These are phyloP conservation scores for Pseudohalonectria lignicola DNA, from an alignment of 2,329 filamentous ascomycete species.

Conservation along the genomic window DNA sequence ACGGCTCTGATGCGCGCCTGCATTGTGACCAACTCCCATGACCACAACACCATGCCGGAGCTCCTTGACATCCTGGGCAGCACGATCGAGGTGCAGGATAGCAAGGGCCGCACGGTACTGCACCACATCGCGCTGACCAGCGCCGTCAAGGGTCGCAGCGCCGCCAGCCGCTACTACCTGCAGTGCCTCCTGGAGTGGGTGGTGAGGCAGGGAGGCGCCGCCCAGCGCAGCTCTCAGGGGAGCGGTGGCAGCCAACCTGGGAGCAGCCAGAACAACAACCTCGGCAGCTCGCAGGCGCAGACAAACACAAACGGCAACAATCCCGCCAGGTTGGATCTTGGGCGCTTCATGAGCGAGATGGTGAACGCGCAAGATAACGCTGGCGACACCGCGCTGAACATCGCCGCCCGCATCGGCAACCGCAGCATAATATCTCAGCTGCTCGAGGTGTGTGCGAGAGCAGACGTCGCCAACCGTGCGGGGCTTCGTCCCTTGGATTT, in stretches of 20 bases:
- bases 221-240: not conserved
- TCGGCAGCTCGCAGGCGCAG: constrained; percentile 6
- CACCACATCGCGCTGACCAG: constrained; percentile 96
- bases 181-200: constrained; percentile 92
- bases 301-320: constrained; percentile 5
- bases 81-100: constrained; percentile 83
- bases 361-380: constrained; percentile 91
- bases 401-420: constrained; percentile 87
- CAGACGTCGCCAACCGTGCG: constrained; percentile 82
- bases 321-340: constrained; percentile 67
- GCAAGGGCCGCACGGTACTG: constrained; percentile 80
- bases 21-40: constrained; percentile 86
- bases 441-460: constrained; percentile 87
- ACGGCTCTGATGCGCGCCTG: constrained; percentile 90
- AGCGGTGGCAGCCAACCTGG: constrained; percentile 15
- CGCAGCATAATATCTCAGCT: constrained; percentile 93
- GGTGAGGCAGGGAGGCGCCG: constrained; percentile 59
- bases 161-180: constrained; percentile 90
- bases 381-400: constrained; percentile 89
- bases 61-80: constrained; percentile 79
- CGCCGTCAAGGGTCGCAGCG: constrained; percentile 84
- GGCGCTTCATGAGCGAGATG: constrained; percentile 92
- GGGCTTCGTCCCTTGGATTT: constrained; percentile 89
- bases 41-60: constrained; percentile 82
- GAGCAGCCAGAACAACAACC: constrained; percentile 25